Conservation (phyloP, 2,329 filamentous ascomycete genomes). For the Elsinoe perseae region DNA sequence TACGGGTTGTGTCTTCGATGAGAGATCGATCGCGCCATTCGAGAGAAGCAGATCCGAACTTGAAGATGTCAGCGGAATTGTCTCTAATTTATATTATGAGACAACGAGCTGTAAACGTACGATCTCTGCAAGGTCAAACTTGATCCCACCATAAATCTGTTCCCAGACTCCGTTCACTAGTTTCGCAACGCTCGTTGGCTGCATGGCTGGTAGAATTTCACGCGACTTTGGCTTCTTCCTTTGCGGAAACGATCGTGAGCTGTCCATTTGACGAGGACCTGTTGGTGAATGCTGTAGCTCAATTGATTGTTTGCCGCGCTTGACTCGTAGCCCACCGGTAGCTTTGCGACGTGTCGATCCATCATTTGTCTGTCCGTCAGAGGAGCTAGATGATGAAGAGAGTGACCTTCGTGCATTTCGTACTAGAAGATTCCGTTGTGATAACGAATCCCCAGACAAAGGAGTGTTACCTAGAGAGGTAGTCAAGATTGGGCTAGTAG, state of each 20-base stretch:
- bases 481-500: background rate
- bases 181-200: conserved; percentile 43
- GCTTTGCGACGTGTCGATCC: background rate
- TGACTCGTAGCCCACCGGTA: conserved; percentile 2
- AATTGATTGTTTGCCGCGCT: background rate
- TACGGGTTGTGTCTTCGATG: background rate
- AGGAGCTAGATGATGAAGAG: background rate
- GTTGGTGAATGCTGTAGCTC: background rate
- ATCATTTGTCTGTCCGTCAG: background rate
- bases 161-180: conserved; percentile 45
- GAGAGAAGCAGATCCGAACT: conserved; percentile 14
- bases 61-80: conserved; percentile 20
- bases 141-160: conserved; percentile 39
- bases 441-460: background rate
- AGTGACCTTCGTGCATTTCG: background rate
- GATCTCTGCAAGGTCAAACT: conserved; percentile 33
- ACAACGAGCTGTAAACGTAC: conserved; percentile 16
- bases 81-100: background rate
- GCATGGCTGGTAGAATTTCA: conserved; percentile 26
- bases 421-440: background rate
- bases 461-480: background rate
- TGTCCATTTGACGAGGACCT: conserved; percentile 3
- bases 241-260: background rate
- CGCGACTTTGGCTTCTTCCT: conserved; percentile 2
- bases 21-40: conserved; percentile 9